Evolutionary conservation across 2,329 filamentous ascomycete species (phyloP).

Genomic region (Penicillium hordei): DNA sequence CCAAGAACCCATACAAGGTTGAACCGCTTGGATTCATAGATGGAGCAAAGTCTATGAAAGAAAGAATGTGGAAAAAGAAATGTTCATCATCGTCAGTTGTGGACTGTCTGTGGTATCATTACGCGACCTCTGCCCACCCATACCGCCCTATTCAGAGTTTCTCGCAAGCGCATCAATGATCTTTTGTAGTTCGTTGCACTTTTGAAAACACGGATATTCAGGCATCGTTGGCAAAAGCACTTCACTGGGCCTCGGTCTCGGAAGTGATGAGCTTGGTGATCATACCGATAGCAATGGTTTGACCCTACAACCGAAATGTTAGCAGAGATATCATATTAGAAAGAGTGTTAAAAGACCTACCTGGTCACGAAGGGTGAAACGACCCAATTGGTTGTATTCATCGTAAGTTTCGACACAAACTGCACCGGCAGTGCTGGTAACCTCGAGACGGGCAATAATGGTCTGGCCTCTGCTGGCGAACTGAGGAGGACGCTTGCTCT

Average conservation of each 20-base stretch:
- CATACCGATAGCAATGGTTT: conserved; percentile 99
- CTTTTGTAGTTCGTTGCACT: background rate
- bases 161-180: conserved; percentile 1
- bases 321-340: conserved; percentile 14
- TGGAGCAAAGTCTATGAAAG: conserved; percentile 27
- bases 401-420: conserved; percentile 95
- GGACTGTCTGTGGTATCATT: conserved; percentile 27
- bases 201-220: background rate
- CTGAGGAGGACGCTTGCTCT: conserved; percentile 88
- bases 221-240: background rate
- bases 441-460: conserved; percentile 88
- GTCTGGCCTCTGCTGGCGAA: conserved; percentile 78
- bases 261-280: conserved; percentile 78
- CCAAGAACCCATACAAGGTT: background rate
- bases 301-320: conserved; percentile 61
- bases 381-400: conserved; percentile 90
- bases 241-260: conserved; percentile 21
- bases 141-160: conserved; percentile 15
- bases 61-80: conserved; percentile 15
- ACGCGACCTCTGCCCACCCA: conserved; percentile 23
- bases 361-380: conserved; percentile 87
- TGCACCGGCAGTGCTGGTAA: conserved; percentile 78
- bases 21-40: conserved; percentile 22
- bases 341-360: conserved; percentile 49
- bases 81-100: conserved; percentile 38